phyloP scores from a whole-genome alignment of 179 eudicot genomes.

The Pouteria campechiana region DNA sequence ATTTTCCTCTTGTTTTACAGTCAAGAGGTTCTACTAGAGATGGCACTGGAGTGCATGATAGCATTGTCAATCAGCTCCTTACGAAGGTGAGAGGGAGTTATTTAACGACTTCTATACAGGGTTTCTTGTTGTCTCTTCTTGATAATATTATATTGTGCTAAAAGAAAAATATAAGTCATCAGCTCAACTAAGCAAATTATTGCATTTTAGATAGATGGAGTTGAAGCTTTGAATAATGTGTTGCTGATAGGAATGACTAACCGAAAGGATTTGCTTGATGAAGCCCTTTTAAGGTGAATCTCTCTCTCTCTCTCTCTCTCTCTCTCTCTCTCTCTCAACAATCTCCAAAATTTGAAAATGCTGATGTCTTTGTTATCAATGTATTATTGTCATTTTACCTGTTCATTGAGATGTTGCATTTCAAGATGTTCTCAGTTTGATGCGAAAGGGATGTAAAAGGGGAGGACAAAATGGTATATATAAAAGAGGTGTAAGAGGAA shows the following conservation, averaged over 20 bases:
- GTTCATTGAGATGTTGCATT: background rate
- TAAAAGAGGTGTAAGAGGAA: no score
- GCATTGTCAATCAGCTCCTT: slow-evolving; percentile 94
- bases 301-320: background rate
- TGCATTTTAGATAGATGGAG: slow-evolving; percentile 79
- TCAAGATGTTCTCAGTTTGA: background rate
- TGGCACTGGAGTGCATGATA: slow-evolving; percentile 98
- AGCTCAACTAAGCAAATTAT: slow-evolving; percentile 5
- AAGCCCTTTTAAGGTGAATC: slow-evolving; percentile 87
- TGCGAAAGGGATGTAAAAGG: no score
- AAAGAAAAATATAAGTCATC: slow-evolving; percentile 4
- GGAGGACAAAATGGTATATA: no score
- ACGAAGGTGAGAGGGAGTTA: no score
- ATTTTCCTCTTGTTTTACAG: slow-evolving; percentile 28
- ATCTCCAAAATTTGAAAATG: no score
- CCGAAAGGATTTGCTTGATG: slow-evolving; percentile 97
- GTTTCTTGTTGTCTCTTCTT: no score
- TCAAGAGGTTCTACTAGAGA: slow-evolving; percentile 98
- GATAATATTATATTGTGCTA: background rate
- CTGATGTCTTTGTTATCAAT: no score
- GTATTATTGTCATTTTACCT: no score
- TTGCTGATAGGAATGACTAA: slow-evolving; percentile 98
- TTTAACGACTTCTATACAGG: no score
- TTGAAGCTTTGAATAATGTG: slow-evolving; percentile 94
- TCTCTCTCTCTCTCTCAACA: no score